Percentiles rank a stretch among this genome's conserved stretches.
Conservation (phyloP, 371 early-diverging fungal genomes). For the Mortierella sp. region DNA sequence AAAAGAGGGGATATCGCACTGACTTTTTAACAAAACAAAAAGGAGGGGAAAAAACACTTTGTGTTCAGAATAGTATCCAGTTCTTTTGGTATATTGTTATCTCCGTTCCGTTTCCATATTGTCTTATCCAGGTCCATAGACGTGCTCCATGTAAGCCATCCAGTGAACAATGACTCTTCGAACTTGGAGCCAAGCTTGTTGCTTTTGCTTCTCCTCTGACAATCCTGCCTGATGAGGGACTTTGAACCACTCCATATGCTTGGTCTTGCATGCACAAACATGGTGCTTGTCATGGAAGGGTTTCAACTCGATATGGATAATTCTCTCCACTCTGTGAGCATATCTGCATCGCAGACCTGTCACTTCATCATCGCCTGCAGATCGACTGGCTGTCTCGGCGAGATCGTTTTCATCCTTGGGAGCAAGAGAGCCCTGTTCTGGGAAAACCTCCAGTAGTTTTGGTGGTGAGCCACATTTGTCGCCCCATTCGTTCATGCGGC, state of each 20-base stretch:
- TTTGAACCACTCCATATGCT: conserved; percentile 68
- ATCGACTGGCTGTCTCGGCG: conserved; percentile 34
- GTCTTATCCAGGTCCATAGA: conserved; percentile 55
- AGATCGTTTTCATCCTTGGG: conserved; percentile 46
- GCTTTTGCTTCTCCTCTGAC: conserved; percentile 40
- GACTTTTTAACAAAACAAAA: too few species aligned
- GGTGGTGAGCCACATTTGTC: conserved; percentile 62
- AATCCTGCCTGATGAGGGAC: conserved; percentile 47
- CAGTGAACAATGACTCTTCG: conserved; percentile 53
- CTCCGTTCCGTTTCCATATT: not conserved
- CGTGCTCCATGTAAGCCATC: conserved; percentile 56
- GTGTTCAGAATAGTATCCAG: too few species aligned
- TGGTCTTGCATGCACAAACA: conserved; percentile 59
- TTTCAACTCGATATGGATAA: conserved; percentile 69
- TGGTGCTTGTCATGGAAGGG: conserved; percentile 56
- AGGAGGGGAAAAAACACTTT: too few species aligned
- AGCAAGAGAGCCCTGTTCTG: conserved; percentile 45
- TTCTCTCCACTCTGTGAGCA: conserved; percentile 63
- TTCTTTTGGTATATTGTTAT: not conserved
- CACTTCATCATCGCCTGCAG: conserved; percentile 30
- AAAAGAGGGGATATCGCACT: too few species aligned
- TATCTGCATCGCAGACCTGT: conserved; percentile 60
- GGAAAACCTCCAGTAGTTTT: conserved; percentile 61
- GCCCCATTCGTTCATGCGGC: conserved; percentile 66
- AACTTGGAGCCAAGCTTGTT: conserved; percentile 51